These are phyloP conservation scores for Aotearoamyces nothofagi DNA, from an alignment of 2,329 filamentous ascomycete genomes.

Conservation along the genomic window DNA sequence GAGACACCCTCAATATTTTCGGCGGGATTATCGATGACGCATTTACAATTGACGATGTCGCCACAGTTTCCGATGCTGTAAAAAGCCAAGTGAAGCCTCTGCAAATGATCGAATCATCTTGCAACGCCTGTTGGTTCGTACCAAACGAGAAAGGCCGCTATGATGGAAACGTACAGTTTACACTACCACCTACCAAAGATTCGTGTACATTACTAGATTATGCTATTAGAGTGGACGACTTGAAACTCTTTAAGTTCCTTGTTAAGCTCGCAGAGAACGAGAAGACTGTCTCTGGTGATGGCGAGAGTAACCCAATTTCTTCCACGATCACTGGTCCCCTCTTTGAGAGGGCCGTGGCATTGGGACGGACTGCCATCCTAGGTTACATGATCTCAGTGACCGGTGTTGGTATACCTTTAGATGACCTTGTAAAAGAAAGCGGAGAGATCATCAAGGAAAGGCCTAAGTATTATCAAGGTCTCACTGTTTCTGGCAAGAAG, in stretches of 20 bases:
- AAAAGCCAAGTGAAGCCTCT: conserved; percentile 45
- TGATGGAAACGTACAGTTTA: too few relatives aligned
- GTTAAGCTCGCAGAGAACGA: conserved; percentile 13
- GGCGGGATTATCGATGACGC: conserved; percentile 44
- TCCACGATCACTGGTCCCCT: conserved; percentile 16
- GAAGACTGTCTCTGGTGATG: conserved; percentile 10
- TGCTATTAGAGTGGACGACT: conserved; percentile 12
- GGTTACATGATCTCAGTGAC: conserved; percentile 48
- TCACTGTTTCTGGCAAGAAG: conserved; percentile 64
- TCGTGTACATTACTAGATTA: conserved; percentile 7
- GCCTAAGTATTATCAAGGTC: conserved; percentile 60
- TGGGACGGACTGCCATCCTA: conserved; percentile 40
- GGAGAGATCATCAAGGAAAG: conserved; percentile 48
- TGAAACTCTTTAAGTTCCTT: conserved; percentile 15
- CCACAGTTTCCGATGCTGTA: conserved; percentile 51
- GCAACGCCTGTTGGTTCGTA: too few relatives aligned
- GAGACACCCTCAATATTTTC: conserved; percentile 27
- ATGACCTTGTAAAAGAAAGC: conserved; percentile 48
- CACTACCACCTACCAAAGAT: too few relatives aligned
- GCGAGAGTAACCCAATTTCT: conserved; percentile 12
- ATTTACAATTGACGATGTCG: conserved; percentile 65
- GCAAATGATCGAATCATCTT: conserved; percentile 31
- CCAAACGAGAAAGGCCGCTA: conserved; percentile 7
- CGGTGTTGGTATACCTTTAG: conserved; percentile 55
- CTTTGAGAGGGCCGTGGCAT: conserved; percentile 28